Evolutionary conservation across 2,329 filamentous ascomycete species (phyloP).

Genomic region (Cladophialophora psammophila): DNA sequence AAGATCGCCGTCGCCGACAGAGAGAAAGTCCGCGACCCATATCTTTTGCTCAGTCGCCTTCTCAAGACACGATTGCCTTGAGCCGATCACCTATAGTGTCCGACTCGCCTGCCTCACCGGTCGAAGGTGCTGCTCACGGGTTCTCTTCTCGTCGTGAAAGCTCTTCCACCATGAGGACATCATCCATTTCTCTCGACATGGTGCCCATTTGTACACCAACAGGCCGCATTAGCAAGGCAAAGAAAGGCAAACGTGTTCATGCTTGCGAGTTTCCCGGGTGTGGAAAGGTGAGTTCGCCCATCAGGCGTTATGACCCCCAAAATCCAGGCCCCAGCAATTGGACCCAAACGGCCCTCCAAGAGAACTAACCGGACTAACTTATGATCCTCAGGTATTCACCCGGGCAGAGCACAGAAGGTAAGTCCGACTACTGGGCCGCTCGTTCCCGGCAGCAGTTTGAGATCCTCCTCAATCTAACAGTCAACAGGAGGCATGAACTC

Average conservation of each 20-base stretch:
- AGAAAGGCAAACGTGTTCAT: conserved; percentile 61
- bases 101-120: conserved; percentile 35
- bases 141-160: conserved; percentile 38
- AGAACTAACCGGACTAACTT: conserved; percentile 23
- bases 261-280: conserved; percentile 57
- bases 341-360: conserved; percentile 14
- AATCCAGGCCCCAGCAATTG: conserved; percentile 18
- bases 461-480: conserved; percentile 17
- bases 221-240: conserved; percentile 60
- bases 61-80: conserved; percentile 25
- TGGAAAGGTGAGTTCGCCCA: conserved; percentile 50
- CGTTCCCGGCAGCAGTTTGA: conserved; percentile 1
- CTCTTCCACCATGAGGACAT: conserved; percentile 42
- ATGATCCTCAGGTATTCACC: conserved; percentile 54
- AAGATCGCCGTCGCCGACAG: conserved; percentile 29
- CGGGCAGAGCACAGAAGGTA: conserved; percentile 56
- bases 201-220: conserved; percentile 57
- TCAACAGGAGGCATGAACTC: conserved; percentile 55
- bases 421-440: conserved; percentile 27
- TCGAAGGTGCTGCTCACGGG: conserved; percentile 28
- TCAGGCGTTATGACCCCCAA: conserved; percentile 19
- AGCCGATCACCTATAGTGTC: conserved; percentile 31
- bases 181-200: conserved; percentile 40
- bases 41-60: conserved; percentile 26
- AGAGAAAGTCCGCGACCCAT: conserved; percentile 30